Conservation (phyloP, 495 filamentous ascomycete species). For the Amniculicola lignicola region DNA sequence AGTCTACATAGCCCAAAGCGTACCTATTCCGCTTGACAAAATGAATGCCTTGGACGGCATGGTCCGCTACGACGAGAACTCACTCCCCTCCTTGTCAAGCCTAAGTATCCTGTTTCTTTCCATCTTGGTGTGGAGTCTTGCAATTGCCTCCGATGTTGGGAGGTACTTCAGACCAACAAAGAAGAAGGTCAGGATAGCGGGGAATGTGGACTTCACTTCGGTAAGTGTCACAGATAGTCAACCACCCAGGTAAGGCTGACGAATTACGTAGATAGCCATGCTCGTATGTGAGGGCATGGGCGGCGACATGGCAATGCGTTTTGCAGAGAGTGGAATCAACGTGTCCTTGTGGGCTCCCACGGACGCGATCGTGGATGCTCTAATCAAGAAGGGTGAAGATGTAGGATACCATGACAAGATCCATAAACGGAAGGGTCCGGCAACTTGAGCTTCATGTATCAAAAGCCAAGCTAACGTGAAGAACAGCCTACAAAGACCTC, state of each 20-base stretch:
- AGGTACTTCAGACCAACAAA: background rate
- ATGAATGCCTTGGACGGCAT: background rate
- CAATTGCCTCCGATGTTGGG: conserved; percentile 3
- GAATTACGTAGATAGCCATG: conserved; percentile 51
- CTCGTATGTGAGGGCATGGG: conserved; percentile 68
- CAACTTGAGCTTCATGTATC: no score
- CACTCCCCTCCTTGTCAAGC: conserved; percentile 9
- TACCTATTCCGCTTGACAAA: no score
- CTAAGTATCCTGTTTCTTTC: conserved; percentile 1
- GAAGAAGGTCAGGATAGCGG: background rate
- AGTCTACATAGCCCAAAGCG: no score
- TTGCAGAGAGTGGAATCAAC: conserved; percentile 58
- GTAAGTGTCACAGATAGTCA: background rate
- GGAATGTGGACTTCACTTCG: background rate
- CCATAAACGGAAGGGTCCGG: no score
- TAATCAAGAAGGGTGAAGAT: conserved; percentile 42
- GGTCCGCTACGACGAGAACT: conserved; percentile 2
- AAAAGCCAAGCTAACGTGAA: background rate
- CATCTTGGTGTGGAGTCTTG: background rate
- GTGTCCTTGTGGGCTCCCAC: conserved; percentile 62
- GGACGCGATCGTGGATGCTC: conserved; percentile 47
- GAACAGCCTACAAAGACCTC: conserved; percentile 20
- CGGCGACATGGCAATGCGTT: conserved; percentile 61
- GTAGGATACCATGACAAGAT: conserved; percentile 38
- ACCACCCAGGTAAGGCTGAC: background rate